Evolutionary conservation across 2,329 filamentous ascomycete genomes (phyloP), one percentile per base, ranked within the genome.

Genomic region (Aspergillus texensis): DNA sequence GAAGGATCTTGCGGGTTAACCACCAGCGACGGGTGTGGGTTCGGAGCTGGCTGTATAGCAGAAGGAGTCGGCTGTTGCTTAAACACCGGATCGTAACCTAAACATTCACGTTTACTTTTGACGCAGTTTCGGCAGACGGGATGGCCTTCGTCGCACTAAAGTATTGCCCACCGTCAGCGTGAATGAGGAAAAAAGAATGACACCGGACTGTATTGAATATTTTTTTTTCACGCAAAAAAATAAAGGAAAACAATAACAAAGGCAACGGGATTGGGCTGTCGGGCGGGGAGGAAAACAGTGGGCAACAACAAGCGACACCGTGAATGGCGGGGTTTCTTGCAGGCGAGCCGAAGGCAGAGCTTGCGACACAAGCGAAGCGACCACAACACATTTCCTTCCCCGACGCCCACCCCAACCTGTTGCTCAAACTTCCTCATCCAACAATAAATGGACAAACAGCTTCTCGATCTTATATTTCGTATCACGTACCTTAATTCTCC

Each of bases 71-170:
- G 87, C 71, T 90, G 88, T 93, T 81, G 93, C 89, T 78, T 87
- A 81, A 89, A 89, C 67, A 89, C 87, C 41, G 87, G 87, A 72
- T 90, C 88, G 84, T 89, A 90, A 64, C 88, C 88, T 65, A 89
- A 76, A 73, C 88, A 90, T 74, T 89, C 86, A 71, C 88, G 85
- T 74, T 89, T 89, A 78, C 86, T 88, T 75, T 90, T 90, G 69
- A 86, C 83, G 72, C 88, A 90, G 74, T 90, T 90, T 71, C 86
- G 81, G 84, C 95, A 99, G 64, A 90, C 89, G 26, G 95, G 95
- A 79, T 97, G 93, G 65, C 88, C 89, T 84, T 99, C 95, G 86
- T 98, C 95, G 82, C 95, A 99, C 95, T 97, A 77, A 54, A 41
- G 26, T 52, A 52, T n/a, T 32, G 28, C 48, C 16, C 24, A 26